Conservation (phyloP, 2,329 filamentous ascomycete genomes). For the Verruconis gallopava region DNA sequence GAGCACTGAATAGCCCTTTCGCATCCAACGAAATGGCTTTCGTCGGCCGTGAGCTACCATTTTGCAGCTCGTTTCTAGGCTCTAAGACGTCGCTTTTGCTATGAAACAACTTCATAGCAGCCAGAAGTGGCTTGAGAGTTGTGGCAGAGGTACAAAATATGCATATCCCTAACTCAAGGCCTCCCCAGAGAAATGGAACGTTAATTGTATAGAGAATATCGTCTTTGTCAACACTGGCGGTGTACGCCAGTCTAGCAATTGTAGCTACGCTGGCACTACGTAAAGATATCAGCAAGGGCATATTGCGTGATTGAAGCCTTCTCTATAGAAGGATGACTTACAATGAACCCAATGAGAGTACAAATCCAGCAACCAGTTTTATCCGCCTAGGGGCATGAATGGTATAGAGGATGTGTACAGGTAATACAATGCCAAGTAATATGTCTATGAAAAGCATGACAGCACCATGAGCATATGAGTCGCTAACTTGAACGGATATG, state of each 20-base stretch:
- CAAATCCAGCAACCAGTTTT: neutral
- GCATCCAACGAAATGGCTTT: too few species aligned
- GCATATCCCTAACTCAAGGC: neutral
- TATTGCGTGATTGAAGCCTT: neutral
- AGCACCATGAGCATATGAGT: neutral
- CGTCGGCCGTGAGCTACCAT: too few species aligned
- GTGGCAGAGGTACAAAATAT: neutral
- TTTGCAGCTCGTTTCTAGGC: too few species aligned
- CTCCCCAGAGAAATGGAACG: neutral
- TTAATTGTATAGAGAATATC: neutral
- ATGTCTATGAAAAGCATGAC: neutral
- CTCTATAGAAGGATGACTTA: conserved; percentile 1
- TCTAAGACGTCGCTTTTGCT: too few species aligned
- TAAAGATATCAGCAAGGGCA: neutral
- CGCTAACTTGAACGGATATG: neutral
- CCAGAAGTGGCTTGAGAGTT: neutral
- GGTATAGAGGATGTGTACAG: neutral
- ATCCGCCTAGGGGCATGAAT: neutral
- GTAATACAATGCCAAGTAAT: neutral
- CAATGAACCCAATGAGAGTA: neutral
- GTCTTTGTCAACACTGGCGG: neutral
- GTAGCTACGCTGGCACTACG: neutral
- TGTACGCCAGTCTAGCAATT: neutral
- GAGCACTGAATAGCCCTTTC: too few species aligned
- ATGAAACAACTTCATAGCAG: too few species aligned